Evolutionary conservation across 179 eudicot species (phyloP), one percentile per base, ranked within the genome.

Genomic region (Spergularia azorica): DNA sequence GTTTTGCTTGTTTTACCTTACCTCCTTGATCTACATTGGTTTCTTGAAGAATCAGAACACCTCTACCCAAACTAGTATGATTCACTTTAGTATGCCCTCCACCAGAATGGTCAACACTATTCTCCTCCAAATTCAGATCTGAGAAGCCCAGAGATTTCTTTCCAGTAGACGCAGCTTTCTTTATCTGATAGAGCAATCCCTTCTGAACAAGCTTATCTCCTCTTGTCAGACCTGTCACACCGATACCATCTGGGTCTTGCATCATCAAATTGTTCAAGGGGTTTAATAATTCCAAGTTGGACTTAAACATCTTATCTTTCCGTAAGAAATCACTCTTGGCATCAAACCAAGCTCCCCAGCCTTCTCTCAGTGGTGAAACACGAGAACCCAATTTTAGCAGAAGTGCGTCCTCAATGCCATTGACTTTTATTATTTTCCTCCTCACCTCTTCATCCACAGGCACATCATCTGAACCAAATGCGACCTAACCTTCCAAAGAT

Each of bases 311-410:
- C 79, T 80, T 77, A 84, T 94, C 98, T 77, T 87, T 88, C 81
- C 93, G 85, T 76, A 94, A 81, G 64, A 94, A 94, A 84, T 94
- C 98, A 70, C 86, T 84, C 90, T 94, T 94, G 67, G 92, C 91
- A 67, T 94, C 98, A 82, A 94, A 94, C 98, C 98, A 94, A 17
- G 86, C 77, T 9, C 98, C 98, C 98, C 98, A 94, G 6, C 97
- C 98, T 48, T 92, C 92, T 78, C 93, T 82, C 72, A 94, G 70
- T 0, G 86, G 87, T 2, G 94, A 92, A 79, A 78, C 84, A 64
- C 76, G 79, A 15, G 83, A 71, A 0, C 88, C 86, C 10, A 83
- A 80, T 77, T 87, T 94, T 83, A 94, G 74, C 79, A 94, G 75
- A 17, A 94, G 85, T 2, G 86, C 91, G 74, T 94, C 98, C 83